These are phyloP conservation scores for Beauveria australis DNA, from an alignment of 2,329 filamentous ascomycete species.

Conservation along the genomic window DNA sequence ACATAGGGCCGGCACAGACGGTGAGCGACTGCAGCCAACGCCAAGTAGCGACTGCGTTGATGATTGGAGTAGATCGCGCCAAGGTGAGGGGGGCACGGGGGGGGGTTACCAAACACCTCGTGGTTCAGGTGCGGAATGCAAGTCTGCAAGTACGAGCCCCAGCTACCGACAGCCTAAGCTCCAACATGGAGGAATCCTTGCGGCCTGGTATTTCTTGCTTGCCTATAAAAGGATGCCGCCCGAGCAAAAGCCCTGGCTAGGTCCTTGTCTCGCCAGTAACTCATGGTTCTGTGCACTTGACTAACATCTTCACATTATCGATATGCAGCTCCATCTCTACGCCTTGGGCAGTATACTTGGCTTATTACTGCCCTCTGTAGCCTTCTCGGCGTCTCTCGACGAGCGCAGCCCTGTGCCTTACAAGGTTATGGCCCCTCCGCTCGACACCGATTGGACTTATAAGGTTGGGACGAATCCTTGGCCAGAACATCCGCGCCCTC, in stretches of 20 bases:
- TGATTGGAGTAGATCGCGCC: background rate
- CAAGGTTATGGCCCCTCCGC: slow-evolving; percentile 26
- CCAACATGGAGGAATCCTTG: background rate
- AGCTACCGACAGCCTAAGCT: background rate
- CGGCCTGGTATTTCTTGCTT: background rate
- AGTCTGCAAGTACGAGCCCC: background rate
- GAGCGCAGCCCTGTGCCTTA: slow-evolving; percentile 19
- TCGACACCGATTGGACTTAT: slow-evolving; percentile 41
- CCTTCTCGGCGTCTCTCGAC: background rate
- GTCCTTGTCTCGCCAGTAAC: background rate
- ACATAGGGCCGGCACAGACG: slow-evolving; percentile 8
- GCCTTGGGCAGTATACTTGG: background rate
- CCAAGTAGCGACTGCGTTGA: background rate
- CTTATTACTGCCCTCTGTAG: background rate
- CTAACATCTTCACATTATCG: background rate
- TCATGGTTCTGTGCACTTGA: background rate
- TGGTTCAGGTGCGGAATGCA: no score
- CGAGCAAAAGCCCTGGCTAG: background rate
- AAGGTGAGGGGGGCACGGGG: slow-evolving; percentile 1
- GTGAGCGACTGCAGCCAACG: background rate
- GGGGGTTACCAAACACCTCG: background rate
- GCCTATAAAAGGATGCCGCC: background rate
- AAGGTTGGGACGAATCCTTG: slow-evolving; percentile 42
- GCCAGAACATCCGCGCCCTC: slow-evolving; percentile 50
- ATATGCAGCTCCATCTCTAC: background rate